phyloP scores from a whole-genome alignment of 164 flowering plant genomes.

The Chimonanthus salicifolius region DNA sequence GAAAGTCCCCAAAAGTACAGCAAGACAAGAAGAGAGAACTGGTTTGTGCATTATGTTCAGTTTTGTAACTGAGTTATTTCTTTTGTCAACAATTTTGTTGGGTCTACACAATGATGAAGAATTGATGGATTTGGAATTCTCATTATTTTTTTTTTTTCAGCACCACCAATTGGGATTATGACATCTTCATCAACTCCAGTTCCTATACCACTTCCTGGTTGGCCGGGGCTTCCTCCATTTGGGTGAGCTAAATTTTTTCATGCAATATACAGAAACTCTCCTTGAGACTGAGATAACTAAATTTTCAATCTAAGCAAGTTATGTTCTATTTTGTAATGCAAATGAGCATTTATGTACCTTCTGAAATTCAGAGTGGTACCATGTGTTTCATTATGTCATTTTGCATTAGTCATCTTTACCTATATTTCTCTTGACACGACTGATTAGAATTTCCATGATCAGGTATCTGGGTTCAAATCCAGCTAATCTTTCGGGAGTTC shows the following conservation, averaged over 20 bases:
- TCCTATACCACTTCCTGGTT: constrained; percentile 22
- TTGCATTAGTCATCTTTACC: neutral
- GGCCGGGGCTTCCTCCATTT: constrained; percentile 30
- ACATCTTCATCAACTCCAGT: constrained; percentile 13
- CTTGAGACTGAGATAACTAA: neutral
- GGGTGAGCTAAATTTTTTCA: constrained; percentile 20
- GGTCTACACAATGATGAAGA: too few species aligned
- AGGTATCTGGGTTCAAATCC: constrained; percentile 16
- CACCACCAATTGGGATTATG: constrained; percentile 15
- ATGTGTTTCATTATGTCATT: neutral
- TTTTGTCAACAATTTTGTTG: neutral
- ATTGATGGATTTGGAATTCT: neutral
- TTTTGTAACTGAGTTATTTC: neutral
- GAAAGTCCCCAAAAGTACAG: constrained; percentile 3
- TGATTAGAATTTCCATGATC: constrained; percentile 4
- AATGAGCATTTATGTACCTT: neutral
- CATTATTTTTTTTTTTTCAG: constrained; percentile 16
- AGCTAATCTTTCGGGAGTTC: constrained; percentile 13
- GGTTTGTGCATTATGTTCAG: constrained; percentile 2
- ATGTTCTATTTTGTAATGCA: neutral
- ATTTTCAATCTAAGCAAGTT: neutral
- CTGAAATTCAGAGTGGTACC: constrained; percentile 6
- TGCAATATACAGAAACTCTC: neutral
- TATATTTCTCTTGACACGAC: neutral
- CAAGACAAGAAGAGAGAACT: constrained; percentile 10